phyloP scores from a whole-genome alignment of 768 basidiomycete genomes.

The Hericium erinaceus region DNA sequence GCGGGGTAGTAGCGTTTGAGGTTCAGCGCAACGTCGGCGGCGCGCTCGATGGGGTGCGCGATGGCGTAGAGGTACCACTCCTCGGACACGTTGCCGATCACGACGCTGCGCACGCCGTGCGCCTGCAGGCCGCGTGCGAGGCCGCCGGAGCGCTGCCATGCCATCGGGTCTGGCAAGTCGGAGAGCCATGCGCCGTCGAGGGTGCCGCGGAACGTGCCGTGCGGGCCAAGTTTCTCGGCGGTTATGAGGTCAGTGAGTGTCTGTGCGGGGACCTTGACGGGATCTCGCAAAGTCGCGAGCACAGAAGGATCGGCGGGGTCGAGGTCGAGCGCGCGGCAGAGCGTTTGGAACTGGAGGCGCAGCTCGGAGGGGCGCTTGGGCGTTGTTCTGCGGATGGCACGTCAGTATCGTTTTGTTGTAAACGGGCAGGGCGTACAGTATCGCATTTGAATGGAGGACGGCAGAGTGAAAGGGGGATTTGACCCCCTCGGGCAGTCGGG shows the following conservation, averaged over 20 bases:
- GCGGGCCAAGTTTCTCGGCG: conserved; percentile 39
- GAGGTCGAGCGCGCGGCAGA: conserved; percentile 47
- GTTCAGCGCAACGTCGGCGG: conserved; percentile 46
- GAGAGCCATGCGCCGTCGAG: conserved; percentile 53
- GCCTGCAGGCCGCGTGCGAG: conserved; percentile 44
- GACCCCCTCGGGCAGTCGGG: conserved; percentile 45
- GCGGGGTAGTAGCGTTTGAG: conserved; percentile 51
- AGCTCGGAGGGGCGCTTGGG: conserved; percentile 55
- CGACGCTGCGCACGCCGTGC: conserved; percentile 51
- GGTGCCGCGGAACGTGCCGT: conserved; percentile 63
- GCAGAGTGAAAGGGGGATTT: conserved; percentile 60
- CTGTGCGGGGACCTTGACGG: conserved; percentile 35
- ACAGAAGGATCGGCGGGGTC: conserved; percentile 43
- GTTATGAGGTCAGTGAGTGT: conserved; percentile 51
- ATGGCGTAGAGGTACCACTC: conserved; percentile 77
- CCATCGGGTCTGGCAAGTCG: conserved; percentile 46
- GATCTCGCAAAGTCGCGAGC: conserved; percentile 43
- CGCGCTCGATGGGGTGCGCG: conserved; percentile 45
- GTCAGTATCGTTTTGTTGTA: conserved; percentile 24
- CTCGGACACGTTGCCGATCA: conserved; percentile 61
- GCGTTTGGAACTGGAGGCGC: conserved; percentile 51
- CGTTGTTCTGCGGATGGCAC: conserved; percentile 14
- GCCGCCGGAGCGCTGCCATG: conserved; percentile 54
- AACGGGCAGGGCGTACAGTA: conserved; percentile 34
- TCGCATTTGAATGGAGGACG: conserved; percentile 64